Base-by-base conservation (phyloP, 306 rosid species). In the Pachyrhizus erosus region DNA sequence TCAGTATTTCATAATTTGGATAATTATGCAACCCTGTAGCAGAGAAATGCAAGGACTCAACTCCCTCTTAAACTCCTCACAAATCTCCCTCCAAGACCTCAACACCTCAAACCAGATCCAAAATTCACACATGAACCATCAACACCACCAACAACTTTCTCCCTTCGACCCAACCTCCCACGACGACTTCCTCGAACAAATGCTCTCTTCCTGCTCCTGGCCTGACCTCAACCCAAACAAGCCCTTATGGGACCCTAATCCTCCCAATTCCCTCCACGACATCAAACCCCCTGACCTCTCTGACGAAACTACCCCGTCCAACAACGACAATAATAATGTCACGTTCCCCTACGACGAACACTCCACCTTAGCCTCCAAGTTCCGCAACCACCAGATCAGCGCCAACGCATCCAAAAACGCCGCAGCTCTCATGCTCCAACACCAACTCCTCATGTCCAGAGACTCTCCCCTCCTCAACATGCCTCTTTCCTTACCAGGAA, bases 181-280 rank as follows among this genome's bases (percentile, higher is more conserved):
- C 75, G 98, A 94, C 66, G 98, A 94, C 60, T 94, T 94, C 43
- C 91, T 94, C 60, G 93, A 94, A 37, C 98, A 91, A 87, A 89
- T 94, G 91, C 94, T 94, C 81, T 91, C 97, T 10, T 85, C 80
- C 14, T 57, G 69, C 69, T 23, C 79, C 40, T 58, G 80, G 80
- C 40, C 70, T 0, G 80, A 75, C 70, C 80, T 75, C 55, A 37
- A 21, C 70, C 37, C 69, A 5, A 75, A 75, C 29, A 68, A 75
- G 75, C 76, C 85, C 77, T 81, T 89, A 3, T 91, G 95, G 95
- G 93, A 91, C 70, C 83, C 87, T 1, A 45, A 26, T 26, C 0
- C 33, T 7, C 55, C 3, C 42, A 12, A n/a, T 20, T 4, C 5
- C 55, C 73, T 73, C n/a, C n/a, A n/a, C n/a, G n/a, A n/a, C n/a